phyloP scores from a whole-genome alignment of 306 rosid genomes.

The Lathyrus oleraceus region DNA sequence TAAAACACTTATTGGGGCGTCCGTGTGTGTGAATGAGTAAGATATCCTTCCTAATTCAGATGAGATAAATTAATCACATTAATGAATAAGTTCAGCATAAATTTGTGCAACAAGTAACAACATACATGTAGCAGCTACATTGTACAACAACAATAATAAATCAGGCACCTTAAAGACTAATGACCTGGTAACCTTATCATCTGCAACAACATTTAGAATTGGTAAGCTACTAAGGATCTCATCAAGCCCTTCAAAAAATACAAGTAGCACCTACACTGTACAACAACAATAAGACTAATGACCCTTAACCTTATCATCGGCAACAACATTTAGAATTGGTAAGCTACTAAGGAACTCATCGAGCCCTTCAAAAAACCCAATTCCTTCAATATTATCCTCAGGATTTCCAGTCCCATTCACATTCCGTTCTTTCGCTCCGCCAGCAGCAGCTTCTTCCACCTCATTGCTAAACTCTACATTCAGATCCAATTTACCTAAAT shows the following conservation, averaged over 20 bases:
- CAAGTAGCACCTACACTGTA: conserved; percentile 47
- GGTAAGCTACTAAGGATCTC: conserved; percentile 91
- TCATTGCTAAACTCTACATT: conserved; percentile 97
- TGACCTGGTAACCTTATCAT: conserved; percentile 84
- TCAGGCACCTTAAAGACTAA: conserved; percentile 39
- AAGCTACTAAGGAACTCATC: conserved; percentile 91
- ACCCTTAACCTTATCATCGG: conserved; percentile 81
- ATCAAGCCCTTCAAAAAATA: conserved; percentile 92
- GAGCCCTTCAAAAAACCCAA: conserved; percentile 89
- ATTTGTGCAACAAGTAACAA: conserved; percentile 28
- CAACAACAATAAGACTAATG: conserved; percentile 49
- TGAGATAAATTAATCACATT: conserved; percentile 7
- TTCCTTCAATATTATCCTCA: conserved; percentile 87
- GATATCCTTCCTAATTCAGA: conserved; percentile 33
- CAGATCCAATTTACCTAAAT: conserved; percentile 85
- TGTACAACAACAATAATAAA: conserved; percentile 41
- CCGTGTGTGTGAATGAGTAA: conserved; percentile 16
- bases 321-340: conserved; percentile 85
- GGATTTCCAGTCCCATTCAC: conserved; percentile 47
- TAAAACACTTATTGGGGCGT: neutral
- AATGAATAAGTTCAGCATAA: conserved; percentile 2
- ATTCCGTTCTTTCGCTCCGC: conserved; percentile 39
- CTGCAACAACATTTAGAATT: conserved; percentile 78
- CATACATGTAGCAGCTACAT: conserved; percentile 43
- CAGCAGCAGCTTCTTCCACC: conserved; percentile 67